A percentile compares a stretch with the other conserved stretches of the same genome.
Evolutionary conservation across 1,284 basidiomycete genomes (phyloP).

Genomic region (Farysia itapuensis): DNA sequence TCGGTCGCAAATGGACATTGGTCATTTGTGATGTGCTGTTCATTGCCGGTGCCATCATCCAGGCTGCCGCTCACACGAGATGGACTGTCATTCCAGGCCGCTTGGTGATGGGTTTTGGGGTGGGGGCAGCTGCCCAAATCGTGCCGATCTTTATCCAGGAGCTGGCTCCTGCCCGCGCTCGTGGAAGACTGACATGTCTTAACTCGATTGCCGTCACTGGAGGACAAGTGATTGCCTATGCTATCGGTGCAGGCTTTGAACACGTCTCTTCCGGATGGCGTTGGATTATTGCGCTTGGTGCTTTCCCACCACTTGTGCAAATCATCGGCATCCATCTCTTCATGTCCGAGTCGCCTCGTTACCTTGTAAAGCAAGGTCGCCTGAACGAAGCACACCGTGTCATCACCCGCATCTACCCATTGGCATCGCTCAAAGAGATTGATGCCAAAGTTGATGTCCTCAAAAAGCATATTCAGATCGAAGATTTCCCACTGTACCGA

Average conservation of each 20-base stretch:
- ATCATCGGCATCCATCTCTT: slow-evolving; percentile 53
- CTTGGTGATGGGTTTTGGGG: slow-evolving; percentile 61
- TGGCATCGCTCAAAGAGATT: slow-evolving; percentile 55
- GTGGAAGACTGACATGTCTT: slow-evolving; percentile 61
- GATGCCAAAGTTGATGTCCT: slow-evolving; percentile 59
- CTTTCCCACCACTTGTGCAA: slow-evolving; percentile 58
- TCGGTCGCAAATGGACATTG: slow-evolving; percentile 60
- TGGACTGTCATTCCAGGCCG: slow-evolving; percentile 60
- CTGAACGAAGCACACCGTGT: slow-evolving; percentile 50
- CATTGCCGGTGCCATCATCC: slow-evolving; percentile 59
- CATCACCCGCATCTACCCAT: slow-evolving; percentile 48
- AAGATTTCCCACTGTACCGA: slow-evolving; percentile 9
- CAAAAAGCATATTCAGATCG: slow-evolving; percentile 53
- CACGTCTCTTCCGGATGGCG: slow-evolving; percentile 58
- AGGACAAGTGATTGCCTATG: slow-evolving; percentile 61
- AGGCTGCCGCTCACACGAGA: slow-evolving; percentile 57
- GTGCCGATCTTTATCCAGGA: slow-evolving; percentile 61
- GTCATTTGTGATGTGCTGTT: slow-evolving; percentile 50
- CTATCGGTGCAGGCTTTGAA: slow-evolving; percentile 47
- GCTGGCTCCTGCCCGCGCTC: slow-evolving; percentile 59
- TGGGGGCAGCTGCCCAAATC: slow-evolving; percentile 58
- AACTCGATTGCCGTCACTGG: slow-evolving; percentile 60
- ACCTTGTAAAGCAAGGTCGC: slow-evolving; percentile 54
- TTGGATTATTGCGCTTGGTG: slow-evolving; percentile 61
- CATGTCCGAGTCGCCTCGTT: slow-evolving; percentile 60